Percentiles rank a stretch among this genome's conserved stretches.
These are phyloP conservation scores for Tephrocybe sp. DNA, from an alignment of 768 basidiomycete species.

Conservation along the genomic window DNA sequence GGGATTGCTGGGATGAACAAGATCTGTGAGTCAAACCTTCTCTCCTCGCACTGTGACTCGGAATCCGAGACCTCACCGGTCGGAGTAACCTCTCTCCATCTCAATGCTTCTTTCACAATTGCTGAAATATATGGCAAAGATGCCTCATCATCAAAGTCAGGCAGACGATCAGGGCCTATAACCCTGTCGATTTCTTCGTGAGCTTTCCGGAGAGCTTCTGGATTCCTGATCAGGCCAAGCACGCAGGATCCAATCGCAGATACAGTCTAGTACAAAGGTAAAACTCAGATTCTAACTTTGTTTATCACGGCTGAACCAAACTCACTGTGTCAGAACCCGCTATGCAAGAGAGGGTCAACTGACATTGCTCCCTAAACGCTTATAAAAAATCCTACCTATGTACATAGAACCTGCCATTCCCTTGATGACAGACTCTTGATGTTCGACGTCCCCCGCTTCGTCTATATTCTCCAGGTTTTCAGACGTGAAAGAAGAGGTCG, in stretches of 20 bases:
- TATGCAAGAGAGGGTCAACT: too few relatives aligned
- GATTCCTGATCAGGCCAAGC: slow-evolving; percentile 27
- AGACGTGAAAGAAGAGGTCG: slow-evolving; percentile 20
- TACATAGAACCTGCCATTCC: slow-evolving; percentile 23
- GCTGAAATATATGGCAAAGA: slow-evolving; percentile 32
- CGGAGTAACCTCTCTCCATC: slow-evolving; percentile 25
- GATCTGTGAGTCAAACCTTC: too few relatives aligned
- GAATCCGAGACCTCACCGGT: slow-evolving; percentile 16
- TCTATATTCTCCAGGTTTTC: slow-evolving; percentile 18
- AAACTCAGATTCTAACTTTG: not conserved
- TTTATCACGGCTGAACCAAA: not conserved
- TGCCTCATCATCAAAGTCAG: slow-evolving; percentile 25
- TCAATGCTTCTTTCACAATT: slow-evolving; percentile 29
- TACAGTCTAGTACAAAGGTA: slow-evolving; percentile 19
- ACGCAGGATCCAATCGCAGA: slow-evolving; percentile 22
- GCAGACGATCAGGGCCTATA: slow-evolving; percentile 26
- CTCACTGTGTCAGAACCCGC: slow-evolving; percentile 29
- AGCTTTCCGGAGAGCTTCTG: slow-evolving; percentile 24
- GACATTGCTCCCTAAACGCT: not conserved
- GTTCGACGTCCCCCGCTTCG: slow-evolving; percentile 9
- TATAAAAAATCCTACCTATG: slow-evolving; percentile 17
- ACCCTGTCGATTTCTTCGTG: slow-evolving; percentile 31
- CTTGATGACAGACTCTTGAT: slow-evolving; percentile 19
- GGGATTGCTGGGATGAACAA: slow-evolving; percentile 17
- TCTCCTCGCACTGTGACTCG: too few relatives aligned